Percentiles rank a stretch among this genome's conserved stretches.
These are phyloP conservation scores for Debaryomyces hansenii DNA, from an alignment of 805 yeast species.

Conservation along the genomic window DNA sequence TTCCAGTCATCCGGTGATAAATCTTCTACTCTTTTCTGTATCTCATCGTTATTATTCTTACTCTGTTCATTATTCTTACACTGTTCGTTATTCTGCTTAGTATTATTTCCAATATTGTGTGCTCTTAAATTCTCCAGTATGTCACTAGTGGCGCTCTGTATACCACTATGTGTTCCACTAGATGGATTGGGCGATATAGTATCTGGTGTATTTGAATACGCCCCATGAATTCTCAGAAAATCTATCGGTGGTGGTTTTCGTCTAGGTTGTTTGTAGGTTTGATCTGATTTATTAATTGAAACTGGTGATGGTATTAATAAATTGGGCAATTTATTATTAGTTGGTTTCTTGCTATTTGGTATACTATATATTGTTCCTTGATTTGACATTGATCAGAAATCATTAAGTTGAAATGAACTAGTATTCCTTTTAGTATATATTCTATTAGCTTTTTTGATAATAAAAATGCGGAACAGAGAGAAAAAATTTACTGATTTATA, in stretches of 20 bases:
- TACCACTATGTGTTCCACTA: neutral
- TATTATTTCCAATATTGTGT: no score
- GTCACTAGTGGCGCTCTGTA: constrained; percentile 5
- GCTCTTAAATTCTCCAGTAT: constrained; percentile 2
- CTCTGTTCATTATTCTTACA: neutral
- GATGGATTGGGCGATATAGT: constrained; percentile 4
- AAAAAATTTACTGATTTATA: no score
- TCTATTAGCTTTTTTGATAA: neutral
- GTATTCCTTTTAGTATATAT: neutral
- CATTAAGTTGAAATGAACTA: neutral
- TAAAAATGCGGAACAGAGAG: no score
- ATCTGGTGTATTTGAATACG: constrained; percentile 12
- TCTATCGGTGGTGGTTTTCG: constrained; percentile 48
- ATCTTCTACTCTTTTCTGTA: constrained; percentile 35
- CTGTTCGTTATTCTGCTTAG: neutral
- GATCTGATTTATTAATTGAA: constrained; percentile 7
- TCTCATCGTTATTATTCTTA: neutral
- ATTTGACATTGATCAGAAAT: constrained; percentile 7
- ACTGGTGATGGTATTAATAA: constrained; percentile 31
- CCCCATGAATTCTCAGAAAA: constrained; percentile 34
- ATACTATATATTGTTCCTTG: constrained; percentile 33
- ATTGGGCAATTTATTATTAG: constrained; percentile 21
- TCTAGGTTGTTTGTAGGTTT: constrained; percentile 11
- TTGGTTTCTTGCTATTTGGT: constrained; percentile 26
- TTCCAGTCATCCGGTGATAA: constrained; percentile 79